Base-by-base conservation (phyloP, 2,329 filamentous ascomycete species). In the Epichloe aotearoae region DNA sequence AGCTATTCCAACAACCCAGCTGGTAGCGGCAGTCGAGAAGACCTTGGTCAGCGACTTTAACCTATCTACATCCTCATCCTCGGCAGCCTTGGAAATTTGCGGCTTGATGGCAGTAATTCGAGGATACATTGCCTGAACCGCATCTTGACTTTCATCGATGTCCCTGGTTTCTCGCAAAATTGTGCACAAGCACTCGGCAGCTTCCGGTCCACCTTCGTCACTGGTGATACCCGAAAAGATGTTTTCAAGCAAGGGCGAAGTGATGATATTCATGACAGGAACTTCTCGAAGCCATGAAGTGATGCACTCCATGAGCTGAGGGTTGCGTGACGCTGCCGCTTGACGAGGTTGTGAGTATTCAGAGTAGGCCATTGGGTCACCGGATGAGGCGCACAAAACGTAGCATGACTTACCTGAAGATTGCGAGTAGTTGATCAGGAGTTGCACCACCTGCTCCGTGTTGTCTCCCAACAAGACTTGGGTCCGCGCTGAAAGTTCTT, bases 281-380 rank as follows among this genome's bases (percentile, higher is more conserved):
- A 98, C 88, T 69, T 98, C 93, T 59, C 89, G 82, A 58, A 97
- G 78, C 93, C 93, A 98, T 3, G 93, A 96, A 34, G 89, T 94
- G 59, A 97, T 89, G 65, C 93, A 97, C 61, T 96, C 88, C 65
- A 97, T 82, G 46, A 98, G 77, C 61, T 90, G 86, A 2, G 91
- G 90, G 62, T 96, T 95, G 55, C 83, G 84, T 8, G 88, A 79
- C 23, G 91, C 89, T 46, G 80, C 73, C 47, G 77, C 88, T 89
- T 61, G 7, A 53, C 12, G 44, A 38, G 8, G 20, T 7, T 23
- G 47, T 43, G 2, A 49, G 47, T 14, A 43, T 50, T 34, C 37
- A 42, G 23, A 8, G 20, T 40, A 17, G 12, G 19, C 17, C 3
- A n/a, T 20, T 6, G 19, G 4, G 11, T 26, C 11, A 19, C 15